Evolutionary conservation across 1,284 basidiomycete species (phyloP).

Genomic region (Fomes fomentarius): DNA sequence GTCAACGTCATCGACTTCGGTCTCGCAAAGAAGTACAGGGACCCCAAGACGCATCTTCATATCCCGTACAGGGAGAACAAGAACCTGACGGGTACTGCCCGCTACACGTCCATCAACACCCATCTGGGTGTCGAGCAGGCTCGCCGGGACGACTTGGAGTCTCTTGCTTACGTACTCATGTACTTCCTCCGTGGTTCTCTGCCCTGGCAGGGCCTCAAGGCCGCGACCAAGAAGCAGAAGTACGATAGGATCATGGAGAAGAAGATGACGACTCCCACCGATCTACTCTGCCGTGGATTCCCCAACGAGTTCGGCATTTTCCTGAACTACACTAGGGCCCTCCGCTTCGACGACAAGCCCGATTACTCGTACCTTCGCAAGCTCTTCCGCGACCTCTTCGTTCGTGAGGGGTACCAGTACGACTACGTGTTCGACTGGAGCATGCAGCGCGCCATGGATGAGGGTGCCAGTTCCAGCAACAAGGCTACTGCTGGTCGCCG

Average conservation of each 20-base stretch:
- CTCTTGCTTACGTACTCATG: conserved; percentile 96
- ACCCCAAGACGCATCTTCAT: conserved; percentile 99
- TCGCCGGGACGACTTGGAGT: conserved; percentile 95
- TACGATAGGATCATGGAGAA: conserved; percentile 99
- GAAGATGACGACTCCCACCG: conserved; percentile 99
- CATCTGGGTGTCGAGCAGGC: conserved; percentile 98
- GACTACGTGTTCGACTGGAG: conserved; percentile 99
- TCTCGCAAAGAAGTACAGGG: conserved; percentile 99
- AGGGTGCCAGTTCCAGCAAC: conserved; percentile 57
- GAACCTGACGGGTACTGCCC: conserved; percentile 98
- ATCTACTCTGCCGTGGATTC: conserved; percentile 94
- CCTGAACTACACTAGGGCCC: conserved; percentile 95
- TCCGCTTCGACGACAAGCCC: conserved; percentile 98
- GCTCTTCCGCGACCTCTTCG: conserved; percentile 96
- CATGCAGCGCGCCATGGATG: conserved; percentile 79
- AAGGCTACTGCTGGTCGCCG: conserved; percentile 66
- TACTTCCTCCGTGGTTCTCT: conserved; percentile 97
- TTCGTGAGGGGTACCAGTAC: conserved; percentile 96
- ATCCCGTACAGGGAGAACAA: conserved; percentile 99
- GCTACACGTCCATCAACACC: conserved; percentile 99
- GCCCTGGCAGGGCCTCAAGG: conserved; percentile 98
- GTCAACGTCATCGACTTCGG: conserved; percentile 99
- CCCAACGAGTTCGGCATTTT: conserved; percentile 98
- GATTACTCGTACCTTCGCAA: conserved; percentile 98
- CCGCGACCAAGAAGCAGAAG: conserved; percentile 99